Evolutionary conservation across 169 alveolate genomes (phyloP).

Genomic region (Babesia divergens): DNA sequence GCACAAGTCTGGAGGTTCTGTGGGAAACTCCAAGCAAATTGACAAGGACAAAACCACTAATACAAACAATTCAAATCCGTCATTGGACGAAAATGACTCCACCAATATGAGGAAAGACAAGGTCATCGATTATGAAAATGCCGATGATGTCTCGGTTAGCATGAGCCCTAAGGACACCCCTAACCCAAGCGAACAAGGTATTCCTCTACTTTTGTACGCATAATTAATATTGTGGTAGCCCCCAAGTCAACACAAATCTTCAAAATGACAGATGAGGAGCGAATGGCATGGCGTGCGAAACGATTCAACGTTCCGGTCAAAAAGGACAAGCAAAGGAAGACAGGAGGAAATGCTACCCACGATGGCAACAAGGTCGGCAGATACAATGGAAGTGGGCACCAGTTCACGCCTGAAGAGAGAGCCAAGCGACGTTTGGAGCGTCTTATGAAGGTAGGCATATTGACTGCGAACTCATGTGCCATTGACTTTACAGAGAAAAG

Average conservation of each 20-base stretch:
- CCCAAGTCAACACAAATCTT: not conserved
- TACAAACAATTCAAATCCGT: no score
- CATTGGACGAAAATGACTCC: no score
- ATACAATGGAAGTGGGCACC: not conserved
- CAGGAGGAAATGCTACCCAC: not conserved
- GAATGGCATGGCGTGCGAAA: constrained; percentile 33
- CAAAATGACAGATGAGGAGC: constrained; percentile 24
- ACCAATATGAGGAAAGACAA: no score
- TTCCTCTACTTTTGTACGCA: no score
- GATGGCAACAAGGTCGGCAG: not conserved
- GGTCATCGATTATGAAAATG: no score
- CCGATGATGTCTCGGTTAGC: no score
- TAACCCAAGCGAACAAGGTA: not conserved
- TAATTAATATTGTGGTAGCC: not conserved
- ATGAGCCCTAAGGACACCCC: no score
- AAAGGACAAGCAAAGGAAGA: not conserved
- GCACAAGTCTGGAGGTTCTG: no score
- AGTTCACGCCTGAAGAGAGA: not conserved
- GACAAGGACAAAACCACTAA: no score
- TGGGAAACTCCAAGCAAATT: no score
- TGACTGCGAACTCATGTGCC: not conserved
- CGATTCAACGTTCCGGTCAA: constrained; percentile 38
- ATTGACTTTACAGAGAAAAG: not conserved
- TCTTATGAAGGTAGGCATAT: not conserved
- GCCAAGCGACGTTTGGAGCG: not conserved